A percentile compares a stretch with the other conserved stretches of the same genome.
phyloP scores from a whole-genome alignment of 2,329 filamentous ascomycete species.

The Volutella citrinella region DNA sequence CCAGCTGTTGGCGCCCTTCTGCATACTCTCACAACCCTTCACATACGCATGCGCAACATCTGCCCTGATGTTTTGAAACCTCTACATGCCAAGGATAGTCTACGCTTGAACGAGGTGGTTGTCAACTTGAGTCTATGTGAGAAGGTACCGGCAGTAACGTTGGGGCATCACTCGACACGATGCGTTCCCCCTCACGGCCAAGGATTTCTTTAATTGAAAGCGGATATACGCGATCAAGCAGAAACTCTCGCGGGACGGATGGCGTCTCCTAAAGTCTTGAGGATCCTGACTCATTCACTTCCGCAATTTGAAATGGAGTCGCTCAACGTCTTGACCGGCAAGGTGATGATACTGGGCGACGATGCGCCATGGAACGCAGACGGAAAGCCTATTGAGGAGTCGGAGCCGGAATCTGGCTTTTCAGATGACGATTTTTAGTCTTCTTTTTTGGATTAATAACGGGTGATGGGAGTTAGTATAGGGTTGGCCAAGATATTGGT shows the following conservation, averaged over 20 bases:
- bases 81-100: slow-evolving; percentile 1
- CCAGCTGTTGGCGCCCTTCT: slow-evolving; percentile 15
- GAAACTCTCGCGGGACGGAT: slow-evolving; percentile 12
- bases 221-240: slow-evolving; percentile 12
- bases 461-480: too few species aligned
- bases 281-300: slow-evolving; percentile 16
- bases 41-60: slow-evolving; percentile 15
- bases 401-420: slow-evolving; percentile 12
- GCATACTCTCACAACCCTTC: slow-evolving; percentile 12
- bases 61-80: slow-evolving; percentile 18
- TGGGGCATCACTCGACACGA: slow-evolving; percentile 11
- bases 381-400: slow-evolving; percentile 10
- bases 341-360: slow-evolving; percentile 14
- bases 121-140: slow-evolving; percentile 14
- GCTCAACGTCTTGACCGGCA: slow-evolving; percentile 17
- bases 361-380: slow-evolving; percentile 16
- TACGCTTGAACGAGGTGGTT: slow-evolving; percentile 9
- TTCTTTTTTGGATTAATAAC: too few species aligned
- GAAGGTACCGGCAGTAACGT: slow-evolving; percentile 7
- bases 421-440: slow-evolving; percentile 12
- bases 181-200: slow-evolving; percentile 5
- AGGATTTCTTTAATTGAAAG: slow-evolving; percentile 12
- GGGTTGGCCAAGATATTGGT: too few species aligned
- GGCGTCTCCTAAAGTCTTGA: slow-evolving; percentile 11
- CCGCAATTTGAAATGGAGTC: slow-evolving; percentile 10